A percentile compares a stretch with the other conserved stretches of the same genome.
Evolutionary conservation across 768 basidiomycete species (phyloP).

Genomic region (Steccherinum ochraceum): DNA sequence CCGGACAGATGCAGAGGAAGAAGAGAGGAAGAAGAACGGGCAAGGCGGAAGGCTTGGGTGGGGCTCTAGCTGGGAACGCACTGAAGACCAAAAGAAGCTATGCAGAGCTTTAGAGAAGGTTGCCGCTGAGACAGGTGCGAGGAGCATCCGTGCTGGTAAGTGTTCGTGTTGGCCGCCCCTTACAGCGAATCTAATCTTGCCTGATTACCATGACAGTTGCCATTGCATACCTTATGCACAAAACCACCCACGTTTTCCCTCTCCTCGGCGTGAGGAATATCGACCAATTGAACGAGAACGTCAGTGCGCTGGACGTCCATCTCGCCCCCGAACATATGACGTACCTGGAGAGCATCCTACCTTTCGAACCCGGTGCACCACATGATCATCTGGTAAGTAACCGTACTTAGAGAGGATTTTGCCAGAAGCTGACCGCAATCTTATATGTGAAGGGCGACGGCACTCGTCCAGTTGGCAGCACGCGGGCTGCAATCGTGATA

Average conservation of each 20-base stretch:
- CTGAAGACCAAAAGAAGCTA: conserved; percentile 40
- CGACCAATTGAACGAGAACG: conserved; percentile 37
- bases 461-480: no score
- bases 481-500: no score
- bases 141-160: conserved; percentile 1
- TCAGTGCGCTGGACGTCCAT: conserved; percentile 37
- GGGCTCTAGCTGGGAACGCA: conserved; percentile 37
- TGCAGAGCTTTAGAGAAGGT: conserved; percentile 33
- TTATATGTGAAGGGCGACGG: no score
- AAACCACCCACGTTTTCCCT: conserved; percentile 40
- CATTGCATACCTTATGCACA: conserved; percentile 44
- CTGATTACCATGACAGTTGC: conserved; percentile 24
- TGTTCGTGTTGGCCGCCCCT: not conserved
- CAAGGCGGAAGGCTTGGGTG: conserved; percentile 31
- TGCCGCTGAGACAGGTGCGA: not conserved
- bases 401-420: no score
- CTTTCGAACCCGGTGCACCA: conserved; percentile 33
- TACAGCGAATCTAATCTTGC: not conserved
- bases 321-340: conserved; percentile 36
- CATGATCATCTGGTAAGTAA: not conserved
- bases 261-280: conserved; percentile 42
- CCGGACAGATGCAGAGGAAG: conserved; percentile 29
- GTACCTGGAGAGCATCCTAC: conserved; percentile 31
- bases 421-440: no score
- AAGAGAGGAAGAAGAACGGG: conserved; percentile 14